Percentiles rank a stretch among this genome's conserved stretches.
Conservation (phyloP, 768 basidiomycete genomes). For the Tricholomella constricta region DNA sequence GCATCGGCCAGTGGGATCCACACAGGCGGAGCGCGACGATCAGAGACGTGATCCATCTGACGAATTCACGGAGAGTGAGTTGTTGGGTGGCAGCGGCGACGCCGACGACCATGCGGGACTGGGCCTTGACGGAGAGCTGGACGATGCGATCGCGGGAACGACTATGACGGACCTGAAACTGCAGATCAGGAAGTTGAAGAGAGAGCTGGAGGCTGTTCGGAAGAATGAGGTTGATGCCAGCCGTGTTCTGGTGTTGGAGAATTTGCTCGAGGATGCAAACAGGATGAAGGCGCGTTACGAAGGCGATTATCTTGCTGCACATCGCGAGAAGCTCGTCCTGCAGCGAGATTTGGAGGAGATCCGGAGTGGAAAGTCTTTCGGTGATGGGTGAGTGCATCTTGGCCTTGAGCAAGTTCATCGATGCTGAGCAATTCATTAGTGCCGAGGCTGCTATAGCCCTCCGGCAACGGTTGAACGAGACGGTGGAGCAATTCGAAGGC, state of each 20-base stretch:
- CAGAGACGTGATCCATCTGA: slow-evolving; percentile 11
- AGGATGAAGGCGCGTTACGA: slow-evolving; percentile 90
- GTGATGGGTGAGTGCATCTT: slow-evolving; percentile 65
- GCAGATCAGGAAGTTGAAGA: slow-evolving; percentile 76
- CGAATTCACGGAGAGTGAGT: slow-evolving; percentile 30
- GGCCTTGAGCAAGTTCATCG: not conserved
- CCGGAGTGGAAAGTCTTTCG: slow-evolving; percentile 77
- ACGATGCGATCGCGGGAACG: slow-evolving; percentile 79
- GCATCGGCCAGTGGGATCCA: slow-evolving; percentile 43
- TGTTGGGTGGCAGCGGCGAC: slow-evolving; percentile 32
- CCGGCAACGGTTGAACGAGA: slow-evolving; percentile 85
- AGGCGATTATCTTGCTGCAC: slow-evolving; percentile 80
- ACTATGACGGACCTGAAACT: slow-evolving; percentile 93
- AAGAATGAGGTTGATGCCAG: slow-evolving; percentile 79
- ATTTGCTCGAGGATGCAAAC: slow-evolving; percentile 88
- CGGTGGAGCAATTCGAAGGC: slow-evolving; percentile 75
- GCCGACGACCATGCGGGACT: slow-evolving; percentile 46
- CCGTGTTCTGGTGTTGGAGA: slow-evolving; percentile 83
- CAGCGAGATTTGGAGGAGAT: slow-evolving; percentile 88
- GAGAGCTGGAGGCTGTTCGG: slow-evolving; percentile 76
- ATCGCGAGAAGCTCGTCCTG: slow-evolving; percentile 79
- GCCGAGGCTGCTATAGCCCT: slow-evolving; percentile 88
- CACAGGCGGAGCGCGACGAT: slow-evolving; percentile 24
- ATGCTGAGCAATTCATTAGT: slow-evolving; percentile 38
- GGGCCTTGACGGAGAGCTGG: slow-evolving; percentile 83